These are phyloP conservation scores for Macrolepiota dolichaula DNA, from an alignment of 768 basidiomycete species.

Conservation along the genomic window DNA sequence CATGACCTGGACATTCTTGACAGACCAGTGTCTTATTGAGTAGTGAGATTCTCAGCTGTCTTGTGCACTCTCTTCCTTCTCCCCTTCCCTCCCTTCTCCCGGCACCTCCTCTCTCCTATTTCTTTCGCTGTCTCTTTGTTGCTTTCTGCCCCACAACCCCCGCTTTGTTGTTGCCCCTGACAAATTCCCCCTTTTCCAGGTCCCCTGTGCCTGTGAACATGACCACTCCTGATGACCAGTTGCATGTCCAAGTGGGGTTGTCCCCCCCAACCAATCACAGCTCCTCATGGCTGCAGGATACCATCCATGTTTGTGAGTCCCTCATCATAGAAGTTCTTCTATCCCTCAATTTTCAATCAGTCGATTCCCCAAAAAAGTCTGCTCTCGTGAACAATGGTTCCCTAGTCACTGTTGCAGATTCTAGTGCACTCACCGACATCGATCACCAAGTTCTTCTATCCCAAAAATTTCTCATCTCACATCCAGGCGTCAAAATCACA, in stretches of 20 bases:
- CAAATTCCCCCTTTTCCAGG: not conserved
- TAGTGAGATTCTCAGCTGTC: not conserved
- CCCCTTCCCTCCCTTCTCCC: not conserved
- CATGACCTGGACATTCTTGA: no score
- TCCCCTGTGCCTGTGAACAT: not conserved
- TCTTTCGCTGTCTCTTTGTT: not conserved
- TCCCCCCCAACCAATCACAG: slow-evolving; percentile 1
- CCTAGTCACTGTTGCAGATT: not conserved
- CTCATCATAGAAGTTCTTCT: not conserved
- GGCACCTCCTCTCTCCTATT: not conserved
- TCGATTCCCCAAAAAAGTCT: not conserved
- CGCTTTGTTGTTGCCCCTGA: not conserved
- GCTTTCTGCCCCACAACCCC: not conserved
- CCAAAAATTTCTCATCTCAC: not conserved
- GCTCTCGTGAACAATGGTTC: not conserved
- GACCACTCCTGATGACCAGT: not conserved
- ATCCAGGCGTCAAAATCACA: not conserved
- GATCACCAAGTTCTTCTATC: not conserved
- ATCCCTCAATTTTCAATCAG: not conserved
- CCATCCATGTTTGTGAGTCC: slow-evolving; percentile 1
- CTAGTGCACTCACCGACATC: not conserved
- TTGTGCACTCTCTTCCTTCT: not conserved
- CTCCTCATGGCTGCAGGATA: not conserved
- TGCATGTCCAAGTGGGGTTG: slow-evolving; percentile 3
- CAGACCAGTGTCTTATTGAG: no score